Base-by-base conservation (phyloP, 768 basidiomycete genomes). In the Naganishia vishniacii region DNA sequence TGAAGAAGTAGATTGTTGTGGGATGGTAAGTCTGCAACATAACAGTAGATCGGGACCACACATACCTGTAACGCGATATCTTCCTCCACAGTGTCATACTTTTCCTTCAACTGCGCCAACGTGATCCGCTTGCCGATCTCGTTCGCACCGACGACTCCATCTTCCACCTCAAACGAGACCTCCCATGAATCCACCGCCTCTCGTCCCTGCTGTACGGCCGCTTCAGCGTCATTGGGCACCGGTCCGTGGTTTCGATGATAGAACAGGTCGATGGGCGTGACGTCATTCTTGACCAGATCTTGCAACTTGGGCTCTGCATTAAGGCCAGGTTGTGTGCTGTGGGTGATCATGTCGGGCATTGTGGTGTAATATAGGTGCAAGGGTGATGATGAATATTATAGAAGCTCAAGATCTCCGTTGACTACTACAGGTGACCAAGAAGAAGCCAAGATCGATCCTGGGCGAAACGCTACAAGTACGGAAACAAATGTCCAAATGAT, bases 201-300 rank as follows among this genome's bases (percentile, higher is more conserved):
- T 48, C 28, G 46, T 31, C 42, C 9, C 15, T 32, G 12, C 12
- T 48, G 15, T 8, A 63, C 41, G 16, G 62, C 62, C 6, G 34
- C n/a, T 4, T 40, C 18, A 2, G 62, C 62, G n/a, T 63, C 62
- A 3, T n/a, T 56, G 44, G 68, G 69, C 60, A 66, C 31, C 18
- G 18, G 45, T 47, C 86, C 84, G 69, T 88, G 87, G 69, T 88
- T 88, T 34, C 88, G 83, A 65, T 83, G 84, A 70, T 87, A 89
- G 11, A 85, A 79, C n/a, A 85, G 79, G 47, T 82, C 81, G 59
- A 82, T 81, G 0, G 87, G 86, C 0, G 87, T 88, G 62, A 83
- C 65, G 6, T 80, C 72, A 70, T 84, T 84, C 68, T 85, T 82
- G 20, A 84, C 81, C 13, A 88, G 80, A 18, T 81, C 80, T 40